Conservation (phyloP, 306 rosid genomes). For the Lotus japonicus region DNA sequence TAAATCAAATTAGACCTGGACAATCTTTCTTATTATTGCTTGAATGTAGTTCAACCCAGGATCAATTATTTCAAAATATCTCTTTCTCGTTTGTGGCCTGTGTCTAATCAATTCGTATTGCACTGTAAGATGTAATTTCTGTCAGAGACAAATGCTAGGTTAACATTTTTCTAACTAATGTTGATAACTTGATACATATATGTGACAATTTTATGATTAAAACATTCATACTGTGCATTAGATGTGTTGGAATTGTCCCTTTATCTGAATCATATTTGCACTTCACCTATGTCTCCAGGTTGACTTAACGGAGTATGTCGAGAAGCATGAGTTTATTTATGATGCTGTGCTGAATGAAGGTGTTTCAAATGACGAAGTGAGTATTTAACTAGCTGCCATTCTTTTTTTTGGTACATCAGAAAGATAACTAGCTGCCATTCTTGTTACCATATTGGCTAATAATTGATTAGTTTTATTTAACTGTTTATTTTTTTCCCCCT, state of each 20-base stretch:
- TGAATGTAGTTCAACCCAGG: constrained; percentile 9
- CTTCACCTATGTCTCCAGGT: constrained; percentile 46
- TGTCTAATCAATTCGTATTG: constrained; percentile 16
- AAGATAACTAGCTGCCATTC: constrained; percentile 7
- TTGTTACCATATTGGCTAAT: not conserved
- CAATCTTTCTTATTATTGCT: not conserved
- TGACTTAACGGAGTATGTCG: constrained; percentile 72
- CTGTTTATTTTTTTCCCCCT: not conserved
- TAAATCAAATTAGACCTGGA: not conserved
- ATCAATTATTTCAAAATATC: not conserved
- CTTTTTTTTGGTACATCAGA: too few relatives aligned
- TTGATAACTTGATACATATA: not conserved
- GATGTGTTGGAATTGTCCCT: not conserved
- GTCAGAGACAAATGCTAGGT: not conserved
- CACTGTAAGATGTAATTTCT: not conserved
- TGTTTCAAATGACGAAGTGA: constrained; percentile 72
- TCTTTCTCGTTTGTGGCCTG: constrained; percentile 16
- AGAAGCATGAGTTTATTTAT: constrained; percentile 67
- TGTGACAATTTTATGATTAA: not conserved
- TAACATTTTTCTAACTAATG: constrained; percentile 2
- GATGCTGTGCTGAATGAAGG: constrained; percentile 75
- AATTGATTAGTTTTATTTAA: constrained; percentile 11
- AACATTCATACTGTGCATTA: not conserved
- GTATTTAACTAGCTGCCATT: constrained; percentile 19
- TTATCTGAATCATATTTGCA: constrained; percentile 10